Evolutionary conservation across 2,329 filamentous ascomycete genomes (phyloP).

Genomic region (Paramyrothecium roridum): DNA sequence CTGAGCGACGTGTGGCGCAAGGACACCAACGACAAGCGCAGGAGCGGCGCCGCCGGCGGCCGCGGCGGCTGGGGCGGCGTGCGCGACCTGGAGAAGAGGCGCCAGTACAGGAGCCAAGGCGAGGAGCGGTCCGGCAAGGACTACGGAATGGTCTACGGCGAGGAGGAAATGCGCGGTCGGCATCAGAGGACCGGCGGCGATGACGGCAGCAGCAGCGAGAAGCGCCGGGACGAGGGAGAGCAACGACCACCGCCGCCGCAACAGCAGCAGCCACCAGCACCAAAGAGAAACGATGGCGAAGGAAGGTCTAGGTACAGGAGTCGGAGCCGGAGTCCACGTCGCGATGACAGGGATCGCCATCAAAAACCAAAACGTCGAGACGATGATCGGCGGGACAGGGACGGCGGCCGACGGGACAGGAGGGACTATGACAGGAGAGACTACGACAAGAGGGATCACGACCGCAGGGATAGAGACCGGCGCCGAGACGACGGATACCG

Average conservation of each 20-base stretch:
- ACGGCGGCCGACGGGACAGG: constrained; percentile 19
- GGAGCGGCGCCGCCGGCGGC: constrained; percentile 37
- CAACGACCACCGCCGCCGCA: no score
- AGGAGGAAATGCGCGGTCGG: constrained; percentile 60
- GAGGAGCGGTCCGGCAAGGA: constrained; percentile 40
- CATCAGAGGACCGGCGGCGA: constrained; percentile 37
- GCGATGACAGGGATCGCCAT: constrained; percentile 13
- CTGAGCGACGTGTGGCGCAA: constrained; percentile 87
- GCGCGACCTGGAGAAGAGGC: constrained; percentile 79
- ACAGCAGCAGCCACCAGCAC: background rate
- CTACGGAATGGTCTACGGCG: constrained; percentile 81
- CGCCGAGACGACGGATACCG: constrained; percentile 12
- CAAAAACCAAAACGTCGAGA: constrained; percentile 9
- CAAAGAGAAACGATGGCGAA: constrained; percentile 26
- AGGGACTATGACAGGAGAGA: constrained; percentile 21
- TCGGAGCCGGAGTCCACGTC: constrained; percentile 18
- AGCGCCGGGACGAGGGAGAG: background rate
- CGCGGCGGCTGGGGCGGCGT: constrained; percentile 89
- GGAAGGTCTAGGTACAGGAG: constrained; percentile 10
- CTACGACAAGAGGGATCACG: constrained; percentile 22
- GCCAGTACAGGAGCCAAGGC: constrained; percentile 77
- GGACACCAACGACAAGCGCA: constrained; percentile 78
- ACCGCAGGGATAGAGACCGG: constrained; percentile 26
- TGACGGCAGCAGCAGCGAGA: no score
- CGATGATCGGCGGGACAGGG: constrained; percentile 9